phyloP scores from a whole-genome alignment of 139 green algal genomes.

The Mesostigma viride region DNA sequence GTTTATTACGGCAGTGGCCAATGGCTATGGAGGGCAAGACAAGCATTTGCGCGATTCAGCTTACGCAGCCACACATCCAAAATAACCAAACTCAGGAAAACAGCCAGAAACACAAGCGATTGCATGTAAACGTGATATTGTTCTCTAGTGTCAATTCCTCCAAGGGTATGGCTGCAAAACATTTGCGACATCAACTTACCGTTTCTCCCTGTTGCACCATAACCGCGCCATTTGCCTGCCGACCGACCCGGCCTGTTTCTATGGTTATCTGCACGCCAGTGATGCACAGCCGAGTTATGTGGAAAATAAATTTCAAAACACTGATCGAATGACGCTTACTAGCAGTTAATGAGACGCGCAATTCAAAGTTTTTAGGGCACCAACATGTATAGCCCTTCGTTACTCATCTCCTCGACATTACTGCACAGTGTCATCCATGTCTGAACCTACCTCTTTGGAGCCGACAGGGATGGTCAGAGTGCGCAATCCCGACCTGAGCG shows the following conservation, averaged over 20 bases:
- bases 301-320: too few species aligned
- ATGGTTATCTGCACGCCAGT: constrained; percentile 72
- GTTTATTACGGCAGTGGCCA: not conserved
- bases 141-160: not conserved
- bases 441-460: too few species aligned
- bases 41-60: not conserved
- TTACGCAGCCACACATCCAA: not conserved
- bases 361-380: too few species aligned
- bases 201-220: constrained; percentile 79
- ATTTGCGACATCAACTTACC: constrained; percentile 34
- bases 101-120: not conserved
- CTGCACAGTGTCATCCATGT: too few species aligned
- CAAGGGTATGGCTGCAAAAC: not conserved
- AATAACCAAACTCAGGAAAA: not conserved
- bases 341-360: too few species aligned
- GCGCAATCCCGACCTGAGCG: too few species aligned
- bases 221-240: constrained; percentile 81
- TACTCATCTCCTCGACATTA: too few species aligned
- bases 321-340: too few species aligned
- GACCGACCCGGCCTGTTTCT: constrained; percentile 83
- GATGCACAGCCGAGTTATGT: too few species aligned
- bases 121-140: not conserved
- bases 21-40: not conserved
- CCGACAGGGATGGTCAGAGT: too few species aligned
- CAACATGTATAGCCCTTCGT: too few species aligned